Evolutionary conservation across 208 protist genomes (phyloP), one percentile per base, ranked within the genome.

Genomic region (Trichomonas gallinae): DNA sequence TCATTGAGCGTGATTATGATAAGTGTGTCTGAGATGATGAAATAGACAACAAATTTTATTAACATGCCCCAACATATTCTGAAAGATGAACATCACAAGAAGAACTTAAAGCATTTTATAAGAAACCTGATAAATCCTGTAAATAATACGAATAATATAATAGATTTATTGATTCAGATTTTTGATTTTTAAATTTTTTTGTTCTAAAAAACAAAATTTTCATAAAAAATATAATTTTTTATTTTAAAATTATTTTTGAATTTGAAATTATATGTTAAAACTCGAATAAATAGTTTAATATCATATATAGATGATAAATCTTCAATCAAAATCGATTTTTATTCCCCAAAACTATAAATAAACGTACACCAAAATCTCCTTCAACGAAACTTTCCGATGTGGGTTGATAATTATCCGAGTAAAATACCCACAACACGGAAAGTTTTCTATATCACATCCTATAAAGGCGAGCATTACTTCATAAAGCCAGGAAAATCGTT

Each of bases 401-500:
- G 83, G 83, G 40, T 13, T 31, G 83, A 89, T 15, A 40, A 89
- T 34, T 21, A 17, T 21, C 9, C 13, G 0, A 46, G 38, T 21
- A 89, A 89, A 51, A 42, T 93, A n/a, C 87, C 87, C 13, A 93
- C 13, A n/a, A 93, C 87, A 9, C 42, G 31, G 15, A 34, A 26
- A 48, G 34, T 38, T 21, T 93, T 93, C 31, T 51, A 48, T 38
- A 48, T 93, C 13, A 93, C 87, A 34, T 48, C 40, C 17, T 34
- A 13, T 0, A 93, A 93, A 58, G 87, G 87, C 2, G 44, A 93
- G n/a, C 6, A 42, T 0, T 93, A 34, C 26, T 93, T 93, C 46
- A 44, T 93, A 17, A 93, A 93, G 31, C 87, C 87, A 42, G 87
- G 87, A 93, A 93, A 48, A 93, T 42, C 44, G 8, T 93, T 93